Base-by-base conservation (phyloP, 2,329 filamentous ascomycete species). In the Pseudogymnoascus destructans region DNA sequence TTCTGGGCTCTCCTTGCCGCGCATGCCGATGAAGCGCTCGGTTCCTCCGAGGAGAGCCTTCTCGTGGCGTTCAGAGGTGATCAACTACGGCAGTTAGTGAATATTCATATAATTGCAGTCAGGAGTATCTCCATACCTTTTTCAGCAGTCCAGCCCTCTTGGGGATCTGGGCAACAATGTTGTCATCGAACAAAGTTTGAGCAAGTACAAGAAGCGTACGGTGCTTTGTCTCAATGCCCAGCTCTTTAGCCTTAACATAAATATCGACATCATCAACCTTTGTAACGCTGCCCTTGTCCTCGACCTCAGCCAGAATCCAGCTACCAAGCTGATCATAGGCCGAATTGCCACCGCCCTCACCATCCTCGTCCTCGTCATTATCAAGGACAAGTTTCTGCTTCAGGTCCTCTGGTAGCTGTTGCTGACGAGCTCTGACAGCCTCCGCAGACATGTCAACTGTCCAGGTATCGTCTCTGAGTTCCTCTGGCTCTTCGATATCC, bases 361-460 rank as follows among this genome's bases (percentile, higher is more conserved):
- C 88, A 59, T 90, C 89, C 61, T 87, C 89, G 42, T 95, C 85
- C 7, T 86, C 89, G 7, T 85, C 90, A 59, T 87, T 87, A 57
- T 74, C 86, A 61, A 95, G 79, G 67, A 87, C 89, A 64, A 97
- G 84, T 70, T 89, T 87, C 70, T 88, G 85, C 81, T 96, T 95
- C 70, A 98, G 86, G 70, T 97, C 93, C 65, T 85, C 85, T n/a
- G 93, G 89, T 57, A 98, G 86, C 64, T 90, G 85, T 73, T 92
- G 87, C 71, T 91, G 89, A 73, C 93, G 93, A 67, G 92, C 92
- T 76, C 87, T 91, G 77, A 97, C 87, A 64, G 93, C 93, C 72
- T 90, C 90, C 72, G 91, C 89, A 63, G 91, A 96, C 77, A 95
- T 93, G 72, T 98, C 93, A 61, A 97, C 89, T 62, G 91, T 88